Base-by-base conservation (phyloP, 352 stramenopile genomes). In the Globisporangium polare region DNA sequence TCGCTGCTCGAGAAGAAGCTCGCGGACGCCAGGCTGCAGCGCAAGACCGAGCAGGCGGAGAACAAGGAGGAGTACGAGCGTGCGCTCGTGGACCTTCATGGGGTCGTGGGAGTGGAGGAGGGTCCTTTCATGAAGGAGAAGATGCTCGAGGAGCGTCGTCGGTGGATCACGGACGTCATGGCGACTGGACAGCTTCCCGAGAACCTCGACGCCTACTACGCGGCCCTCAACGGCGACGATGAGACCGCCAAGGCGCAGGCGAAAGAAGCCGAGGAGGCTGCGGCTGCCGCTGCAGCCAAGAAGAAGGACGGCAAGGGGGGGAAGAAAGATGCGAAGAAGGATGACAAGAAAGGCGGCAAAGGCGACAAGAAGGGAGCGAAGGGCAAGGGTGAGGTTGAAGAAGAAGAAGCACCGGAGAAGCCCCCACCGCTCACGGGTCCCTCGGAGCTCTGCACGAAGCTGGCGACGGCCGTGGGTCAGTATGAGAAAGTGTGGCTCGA, bases 121-220 rank as follows among this genome's bases (percentile, higher is more conserved):
- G 92, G 94, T 0, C 93, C 94, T 51, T 88, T 96, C 55, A 97
- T 98, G 86, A 87, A 95, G 66, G 90, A 96, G 63, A 82, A 80
- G 49, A 78, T 98, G 73, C 76, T 96, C 24, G 91, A 98, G 53
- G 92, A 97, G 66, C 74, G 92, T n/a, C 90, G 90, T 22, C 73
- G 82, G 42, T 98, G 93, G 95, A 92, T 98, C 62, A 97, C 91
- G 5, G 85, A 98, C 26, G 75, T 96, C 58, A 95, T 97, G 69
- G 86, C 87, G 58, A 73, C 84, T 56, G 75, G 86, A 0, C 66
- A 89, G 29, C 74, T 98, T 41, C 92, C 92, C 0, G 93, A 97
- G 66, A 92, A 97, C 66, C 83, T 98, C 20, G 72, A 78, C 22
- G 89, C 68, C 4, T 98, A 93, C 69, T 98, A 98, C 66, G 70